phyloP scores from a whole-genome alignment of 2,329 filamentous ascomycete genomes.

The Apiospora hydei region DNA sequence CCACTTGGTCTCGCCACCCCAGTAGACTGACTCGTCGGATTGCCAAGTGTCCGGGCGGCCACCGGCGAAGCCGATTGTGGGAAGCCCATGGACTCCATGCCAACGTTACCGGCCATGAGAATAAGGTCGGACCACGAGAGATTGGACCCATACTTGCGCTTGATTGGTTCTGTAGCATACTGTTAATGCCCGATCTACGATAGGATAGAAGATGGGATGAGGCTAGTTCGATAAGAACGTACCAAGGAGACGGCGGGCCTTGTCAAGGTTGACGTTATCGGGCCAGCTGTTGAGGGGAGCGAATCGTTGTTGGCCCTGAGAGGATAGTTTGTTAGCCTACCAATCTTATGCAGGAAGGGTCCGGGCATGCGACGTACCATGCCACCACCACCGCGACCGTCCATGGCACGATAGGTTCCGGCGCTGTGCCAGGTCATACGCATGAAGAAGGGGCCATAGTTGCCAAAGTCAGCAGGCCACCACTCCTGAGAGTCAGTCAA shows the following conservation, averaged over 20 bases:
- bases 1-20: constrained; percentile 79
- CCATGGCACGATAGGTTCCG: constrained; percentile 78
- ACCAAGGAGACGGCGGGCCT: constrained; percentile 79
- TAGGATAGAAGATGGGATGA: not conserved
- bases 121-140: constrained; percentile 82
- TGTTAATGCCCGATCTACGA: not conserved
- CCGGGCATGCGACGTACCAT: constrained; percentile 31
- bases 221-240: not conserved
- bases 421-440: constrained; percentile 84
- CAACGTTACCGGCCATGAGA: constrained; percentile 77
- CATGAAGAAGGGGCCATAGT: constrained; percentile 82
- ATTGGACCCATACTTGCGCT: constrained; percentile 85
- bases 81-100: constrained; percentile 79
- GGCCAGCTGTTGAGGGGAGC: constrained; percentile 85
- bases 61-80: constrained; percentile 76
- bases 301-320: constrained; percentile 77
- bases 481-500: constrained; percentile 83
- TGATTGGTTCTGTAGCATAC: constrained; percentile 63
- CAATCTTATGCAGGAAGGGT: not conserved
- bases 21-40: constrained; percentile 78
- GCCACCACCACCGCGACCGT: constrained; percentile 78
- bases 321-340: constrained; percentile 11
- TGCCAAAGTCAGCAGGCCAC: constrained; percentile 84
- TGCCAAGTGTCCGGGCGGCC: constrained; percentile 78
- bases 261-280: constrained; percentile 80